Conservation (phyloP, 2,329 filamentous ascomycete species). For the Calonectria honghensis region DNA sequence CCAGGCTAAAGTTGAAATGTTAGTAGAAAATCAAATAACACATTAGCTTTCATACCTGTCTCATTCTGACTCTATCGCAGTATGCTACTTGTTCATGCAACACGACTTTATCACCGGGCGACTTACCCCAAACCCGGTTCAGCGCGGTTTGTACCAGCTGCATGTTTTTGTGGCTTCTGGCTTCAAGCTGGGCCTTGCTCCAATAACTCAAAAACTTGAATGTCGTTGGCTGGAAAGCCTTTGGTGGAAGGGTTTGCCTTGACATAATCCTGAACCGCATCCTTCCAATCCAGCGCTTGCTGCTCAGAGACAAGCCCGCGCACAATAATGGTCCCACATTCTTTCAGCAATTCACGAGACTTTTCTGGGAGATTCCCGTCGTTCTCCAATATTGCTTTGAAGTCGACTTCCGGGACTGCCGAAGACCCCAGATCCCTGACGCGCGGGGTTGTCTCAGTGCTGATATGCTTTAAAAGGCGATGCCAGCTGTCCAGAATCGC, state of each 20-base stretch:
- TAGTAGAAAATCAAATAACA: background rate
- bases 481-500: conserved; percentile 19
- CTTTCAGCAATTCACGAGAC: background rate
- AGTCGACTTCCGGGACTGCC: conserved; percentile 14
- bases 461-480: background rate
- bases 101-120: background rate
- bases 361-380: background rate
- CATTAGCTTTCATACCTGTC: background rate
- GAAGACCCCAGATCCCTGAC: background rate
- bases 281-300: conserved; percentile 13
- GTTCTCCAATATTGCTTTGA: background rate
- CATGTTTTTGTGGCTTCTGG: conserved; percentile 14
- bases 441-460: background rate
- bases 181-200: conserved; percentile 26
- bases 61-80: conserved; percentile 11
- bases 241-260: conserved; percentile 20
- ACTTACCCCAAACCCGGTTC: conserved; percentile 15
- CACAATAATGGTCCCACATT: conserved; percentile 7
- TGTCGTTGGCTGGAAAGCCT: background rate
- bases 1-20: background rate
- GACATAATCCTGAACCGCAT: background rate
- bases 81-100: conserved; percentile 19
- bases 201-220: conserved; percentile 19
- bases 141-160: background rate
- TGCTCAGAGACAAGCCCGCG: conserved; percentile 17